These are phyloP conservation scores for Glycine latifolia DNA, from an alignment of 306 rosid genomes.

Conservation along the genomic window DNA sequence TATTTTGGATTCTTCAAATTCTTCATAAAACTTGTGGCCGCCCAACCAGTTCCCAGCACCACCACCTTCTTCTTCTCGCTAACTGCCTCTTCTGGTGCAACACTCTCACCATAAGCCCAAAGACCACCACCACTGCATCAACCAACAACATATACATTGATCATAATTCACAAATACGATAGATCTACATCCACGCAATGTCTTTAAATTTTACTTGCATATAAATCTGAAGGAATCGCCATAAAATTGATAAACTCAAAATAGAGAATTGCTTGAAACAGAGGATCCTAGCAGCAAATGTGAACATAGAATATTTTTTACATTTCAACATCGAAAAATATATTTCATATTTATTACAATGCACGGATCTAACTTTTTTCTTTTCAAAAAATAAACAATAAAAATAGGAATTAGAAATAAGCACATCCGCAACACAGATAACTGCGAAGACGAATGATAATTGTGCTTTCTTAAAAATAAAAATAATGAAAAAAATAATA, in stretches of 20 bases:
- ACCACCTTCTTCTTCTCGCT: constrained; percentile 79
- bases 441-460: not conserved
- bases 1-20: constrained; percentile 66
- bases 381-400: not conserved
- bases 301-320: not conserved
- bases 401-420: not conserved
- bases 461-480: not conserved
- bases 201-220: not conserved
- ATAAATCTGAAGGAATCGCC: not conserved
- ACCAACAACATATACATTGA: not conserved
- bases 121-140: constrained; percentile 82
- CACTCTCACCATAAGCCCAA: constrained; percentile 71
- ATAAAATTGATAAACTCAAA: not conserved
- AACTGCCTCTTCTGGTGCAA: constrained; percentile 52
- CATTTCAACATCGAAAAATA: not conserved
- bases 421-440: not conserved
- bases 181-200: not conserved
- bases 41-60: constrained; percentile 99
- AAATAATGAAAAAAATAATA: not conserved
- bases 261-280: not conserved
- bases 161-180: not conserved
- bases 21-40: constrained; percentile 89
- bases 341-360: not conserved
- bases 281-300: not conserved
- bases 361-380: constrained; percentile 19